These are phyloP conservation scores for Rhizopogon vesiculosus DNA, from an alignment of 768 basidiomycete genomes.

Conservation along the genomic window DNA sequence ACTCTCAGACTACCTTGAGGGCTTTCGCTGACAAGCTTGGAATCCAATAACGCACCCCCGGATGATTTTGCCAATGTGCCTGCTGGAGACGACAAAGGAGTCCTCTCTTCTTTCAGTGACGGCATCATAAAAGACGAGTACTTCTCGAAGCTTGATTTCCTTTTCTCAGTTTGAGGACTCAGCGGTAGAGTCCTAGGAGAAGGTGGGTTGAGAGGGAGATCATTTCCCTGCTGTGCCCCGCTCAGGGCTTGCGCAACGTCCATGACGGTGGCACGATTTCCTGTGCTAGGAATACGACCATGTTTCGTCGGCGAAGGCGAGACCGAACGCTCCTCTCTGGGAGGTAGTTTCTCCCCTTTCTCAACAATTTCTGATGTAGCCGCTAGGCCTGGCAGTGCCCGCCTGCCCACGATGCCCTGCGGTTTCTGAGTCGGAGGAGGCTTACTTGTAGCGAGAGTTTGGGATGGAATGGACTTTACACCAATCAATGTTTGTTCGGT, in stretches of 20 bases:
- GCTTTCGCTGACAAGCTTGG: constrained; percentile 8
- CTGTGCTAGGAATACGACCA: constrained; percentile 61
- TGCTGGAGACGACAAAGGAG: constrained; percentile 50
- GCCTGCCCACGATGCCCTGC: constrained; percentile 30
- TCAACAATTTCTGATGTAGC: not conserved
- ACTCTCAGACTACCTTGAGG: constrained; percentile 7
- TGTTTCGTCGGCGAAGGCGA: constrained; percentile 37
- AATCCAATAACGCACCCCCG: constrained; percentile 2
- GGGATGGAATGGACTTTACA: constrained; percentile 17
- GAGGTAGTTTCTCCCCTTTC: constrained; percentile 12
- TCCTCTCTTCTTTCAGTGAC: constrained; percentile 62
- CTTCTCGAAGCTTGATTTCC: constrained; percentile 63
- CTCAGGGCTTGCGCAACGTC: constrained; percentile 65
- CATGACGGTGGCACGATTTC: constrained; percentile 71
- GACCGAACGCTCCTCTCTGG: constrained; percentile 9
- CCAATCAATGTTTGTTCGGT: constrained; percentile 28
- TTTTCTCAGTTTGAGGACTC: constrained; percentile 42
- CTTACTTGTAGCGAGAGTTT: not conserved
- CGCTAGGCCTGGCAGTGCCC: constrained; percentile 38
- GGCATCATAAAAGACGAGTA: constrained; percentile 62
- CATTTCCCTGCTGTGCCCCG: constrained; percentile 22
- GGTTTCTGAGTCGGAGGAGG: constrained; percentile 7
- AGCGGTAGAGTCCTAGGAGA: constrained; percentile 7
- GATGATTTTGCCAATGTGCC: constrained; percentile 42
- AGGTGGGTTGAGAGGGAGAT: constrained; percentile 8